phyloP scores from a whole-genome alignment of 1,139 yeast species.

The Wickerhamiella pararugosa region DNA sequence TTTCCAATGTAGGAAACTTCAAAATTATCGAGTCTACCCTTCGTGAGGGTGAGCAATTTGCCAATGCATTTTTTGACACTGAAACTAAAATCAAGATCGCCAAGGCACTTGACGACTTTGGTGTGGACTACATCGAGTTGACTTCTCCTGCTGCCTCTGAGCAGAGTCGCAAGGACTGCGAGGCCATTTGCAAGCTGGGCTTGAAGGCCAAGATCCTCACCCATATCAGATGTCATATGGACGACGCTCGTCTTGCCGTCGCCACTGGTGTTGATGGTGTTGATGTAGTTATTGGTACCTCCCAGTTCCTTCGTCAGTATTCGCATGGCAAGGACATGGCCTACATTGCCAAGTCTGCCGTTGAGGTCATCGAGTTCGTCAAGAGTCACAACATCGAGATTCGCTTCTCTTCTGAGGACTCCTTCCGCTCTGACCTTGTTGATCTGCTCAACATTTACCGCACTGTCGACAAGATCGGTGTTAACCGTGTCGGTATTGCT shows the following conservation, averaged over 20 bases:
- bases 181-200: constrained; percentile 94
- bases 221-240: constrained; percentile 97
- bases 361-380: constrained; percentile 94
- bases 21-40: constrained; percentile 90
- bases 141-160: constrained; percentile 97
- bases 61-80: constrained; percentile 88
- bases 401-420: constrained; percentile 93
- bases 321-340: constrained; percentile 99
- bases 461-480: constrained; percentile 95
- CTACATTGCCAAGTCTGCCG: constrained; percentile 90
- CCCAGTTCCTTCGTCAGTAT: constrained; percentile 85
- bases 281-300: constrained; percentile 95
- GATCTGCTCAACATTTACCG: constrained; percentile 90
- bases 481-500: constrained; percentile 97
- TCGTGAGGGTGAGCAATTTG: constrained; percentile 98
- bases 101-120: constrained; percentile 92
- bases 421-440: constrained; percentile 92
- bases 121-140: constrained; percentile 93
- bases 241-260: constrained; percentile 92
- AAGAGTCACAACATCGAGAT: constrained; percentile 95
- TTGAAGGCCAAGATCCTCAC: constrained; percentile 84
- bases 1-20: constrained; percentile 80
- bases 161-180: constrained; percentile 86
- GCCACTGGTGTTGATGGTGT: constrained; percentile 99
- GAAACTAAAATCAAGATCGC: constrained; percentile 97